Evolutionary conservation across 176 grass and related monocot species (phyloP).

Genomic region (Dendrocalamus sinicus): DNA sequence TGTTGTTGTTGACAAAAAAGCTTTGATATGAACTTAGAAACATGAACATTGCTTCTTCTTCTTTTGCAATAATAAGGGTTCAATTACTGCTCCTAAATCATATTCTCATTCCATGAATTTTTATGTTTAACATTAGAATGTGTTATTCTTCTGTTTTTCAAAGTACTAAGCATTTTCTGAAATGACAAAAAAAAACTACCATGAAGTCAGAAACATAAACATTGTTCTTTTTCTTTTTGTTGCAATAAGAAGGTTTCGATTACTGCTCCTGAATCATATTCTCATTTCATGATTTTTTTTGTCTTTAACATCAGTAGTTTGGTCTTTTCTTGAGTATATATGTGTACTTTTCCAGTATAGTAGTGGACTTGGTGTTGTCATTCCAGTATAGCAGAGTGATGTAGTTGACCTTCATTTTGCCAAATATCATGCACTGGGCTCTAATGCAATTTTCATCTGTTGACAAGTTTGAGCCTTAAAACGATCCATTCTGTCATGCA

Average conservation of each 20-base stretch:
- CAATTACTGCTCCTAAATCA: conserved; percentile 19
- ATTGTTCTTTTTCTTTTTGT: neutral
- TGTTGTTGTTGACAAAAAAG: neutral
- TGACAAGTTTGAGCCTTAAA: conserved; percentile 31
- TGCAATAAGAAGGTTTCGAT: neutral
- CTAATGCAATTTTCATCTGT: conserved; percentile 2
- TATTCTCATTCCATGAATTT: neutral
- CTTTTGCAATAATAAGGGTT: neutral
- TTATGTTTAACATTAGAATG: neutral
- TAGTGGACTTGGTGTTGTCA: conserved; percentile 1
- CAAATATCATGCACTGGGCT: neutral
- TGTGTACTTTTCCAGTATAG: conserved; percentile 4
- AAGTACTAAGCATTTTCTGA: neutral
- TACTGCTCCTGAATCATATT: conserved; percentile 10
- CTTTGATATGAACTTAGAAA: neutral
- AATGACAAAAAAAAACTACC: neutral
- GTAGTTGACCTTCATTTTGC: conserved; percentile 17
- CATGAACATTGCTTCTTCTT: neutral
- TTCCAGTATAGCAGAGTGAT: neutral
- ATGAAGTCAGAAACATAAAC: neutral
- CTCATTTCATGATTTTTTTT: neutral
- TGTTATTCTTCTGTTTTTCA: neutral
- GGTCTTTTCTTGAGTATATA: neutral
- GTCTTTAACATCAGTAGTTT: conserved; percentile 1
- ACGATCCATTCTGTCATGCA: neutral